phyloP scores from a whole-genome alignment of 2,329 filamentous ascomycete species.

The Capronia epimyces region DNA sequence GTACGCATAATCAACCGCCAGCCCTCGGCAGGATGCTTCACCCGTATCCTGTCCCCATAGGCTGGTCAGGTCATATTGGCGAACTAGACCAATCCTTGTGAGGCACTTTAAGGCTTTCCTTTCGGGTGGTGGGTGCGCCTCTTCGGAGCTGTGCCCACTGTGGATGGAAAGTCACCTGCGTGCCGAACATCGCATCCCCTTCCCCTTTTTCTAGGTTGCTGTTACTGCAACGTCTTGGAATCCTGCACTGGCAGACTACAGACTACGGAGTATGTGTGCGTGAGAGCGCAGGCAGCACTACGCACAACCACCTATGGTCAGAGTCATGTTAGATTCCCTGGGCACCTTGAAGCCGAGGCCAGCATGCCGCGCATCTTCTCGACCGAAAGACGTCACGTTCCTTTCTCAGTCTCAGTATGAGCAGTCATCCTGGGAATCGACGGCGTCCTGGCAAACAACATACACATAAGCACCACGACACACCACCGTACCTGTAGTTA shows the following conservation, averaged over 20 bases:
- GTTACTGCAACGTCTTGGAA: too few species aligned
- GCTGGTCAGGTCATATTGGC: slow-evolving; percentile 31
- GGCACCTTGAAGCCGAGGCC: too few species aligned
- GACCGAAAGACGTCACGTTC: too few species aligned
- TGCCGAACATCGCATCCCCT: slow-evolving; percentile 22
- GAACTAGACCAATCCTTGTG: slow-evolving; percentile 24
- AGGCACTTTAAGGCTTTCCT: slow-evolving; percentile 27
- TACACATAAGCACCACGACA: too few species aligned
- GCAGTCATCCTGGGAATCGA: too few species aligned
- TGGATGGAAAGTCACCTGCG: slow-evolving; percentile 29
- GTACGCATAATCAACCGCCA: slow-evolving; percentile 30
- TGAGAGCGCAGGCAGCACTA: background rate
- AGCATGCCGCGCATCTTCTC: too few species aligned
- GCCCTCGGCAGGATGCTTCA: slow-evolving; percentile 11
- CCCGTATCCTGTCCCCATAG: slow-evolving; percentile 13
- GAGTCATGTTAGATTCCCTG: too few species aligned
- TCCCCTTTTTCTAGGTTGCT: background rate
- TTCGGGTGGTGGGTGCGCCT: slow-evolving; percentile 11
- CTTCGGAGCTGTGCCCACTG: slow-evolving; percentile 4
- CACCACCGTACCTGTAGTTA: background rate
- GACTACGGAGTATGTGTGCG: background rate
- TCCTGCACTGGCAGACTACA: background rate
- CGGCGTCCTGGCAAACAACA: too few species aligned
- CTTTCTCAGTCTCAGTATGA: too few species aligned
- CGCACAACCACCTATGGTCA: too few species aligned